Evolutionary conservation across 768 basidiomycete species (phyloP), one percentile per base, ranked within the genome.

Genomic region (Suillus subluteus): DNA sequence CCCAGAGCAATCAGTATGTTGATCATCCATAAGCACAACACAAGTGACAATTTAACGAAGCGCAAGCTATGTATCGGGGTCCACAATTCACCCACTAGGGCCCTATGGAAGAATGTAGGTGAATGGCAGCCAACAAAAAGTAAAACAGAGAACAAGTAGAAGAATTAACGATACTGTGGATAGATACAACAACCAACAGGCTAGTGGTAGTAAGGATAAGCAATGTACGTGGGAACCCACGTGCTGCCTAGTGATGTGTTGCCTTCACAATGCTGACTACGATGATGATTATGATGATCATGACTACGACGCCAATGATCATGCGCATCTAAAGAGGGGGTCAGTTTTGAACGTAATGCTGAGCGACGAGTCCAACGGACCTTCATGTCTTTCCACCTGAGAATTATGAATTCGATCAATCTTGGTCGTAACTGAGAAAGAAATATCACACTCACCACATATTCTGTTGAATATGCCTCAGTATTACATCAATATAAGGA

Each of bases 371-470:
- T 61, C 46, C 26, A 32, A 76, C 83, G 62, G 66, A 92, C 93
- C 90, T 95, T 95, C 93, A 95, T 95, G 78, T 98, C 96, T 78
- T 98, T 96, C 95, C 95, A 96, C 93, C 93, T 94, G 63, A 66
- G 30, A 43, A 62, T 55, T 63, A 67, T 55, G 18, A 16, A 52
- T 23, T 68, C 68, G 62, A 67, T 68, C 62, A 50, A 40, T 68
- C 40, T 37, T 46, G 16, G 50, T 44, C 61, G 52, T 12, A 18
- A 59, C 30, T 21, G 23, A 64, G 64, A 48, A 21, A 61, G 56
- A 13, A 35, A 41, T 18, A 58, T 37, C 41, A 54, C 59, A 81
- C 91, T 81, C 87, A 94, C 93, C 93, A 95, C 93, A 95, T 95
- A 76, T 94, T 95, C 94, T 94, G 71, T 13, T 59, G 15, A 64